Percentiles rank a stretch among this genome's conserved stretches.
Evolutionary conservation across 2,329 filamentous ascomycete genomes (phyloP).

Genomic region (Paramyrothecium roridum): DNA sequence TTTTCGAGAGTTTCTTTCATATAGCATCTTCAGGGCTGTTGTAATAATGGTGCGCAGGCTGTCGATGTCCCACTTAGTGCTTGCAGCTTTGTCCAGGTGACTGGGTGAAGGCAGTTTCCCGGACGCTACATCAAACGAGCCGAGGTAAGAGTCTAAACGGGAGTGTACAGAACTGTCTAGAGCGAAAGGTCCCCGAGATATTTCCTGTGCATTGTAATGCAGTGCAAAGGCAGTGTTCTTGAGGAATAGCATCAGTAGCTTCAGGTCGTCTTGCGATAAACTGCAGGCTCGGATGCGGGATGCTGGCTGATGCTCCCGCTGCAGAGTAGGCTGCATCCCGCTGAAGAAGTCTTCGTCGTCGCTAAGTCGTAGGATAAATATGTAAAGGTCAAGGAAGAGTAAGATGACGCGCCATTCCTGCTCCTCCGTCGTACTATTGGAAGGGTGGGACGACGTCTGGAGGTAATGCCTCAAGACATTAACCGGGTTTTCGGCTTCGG

Average conservation of each 20-base stretch:
- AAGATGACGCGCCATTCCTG: conserved; percentile 84
- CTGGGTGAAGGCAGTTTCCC: neutral
- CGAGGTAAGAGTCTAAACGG: conserved; percentile 26
- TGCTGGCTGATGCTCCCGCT: conserved; percentile 34
- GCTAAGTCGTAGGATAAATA: conserved; percentile 86
- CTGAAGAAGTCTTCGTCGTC: conserved; percentile 95
- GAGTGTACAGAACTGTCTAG: conserved; percentile 15
- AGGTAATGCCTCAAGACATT: conserved; percentile 27
- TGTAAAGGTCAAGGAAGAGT: conserved; percentile 91
- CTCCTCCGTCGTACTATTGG: conserved; percentile 21
- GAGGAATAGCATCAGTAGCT: conserved; percentile 73
- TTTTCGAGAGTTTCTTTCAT: conserved; percentile 87
- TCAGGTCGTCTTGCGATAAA: conserved; percentile 68
- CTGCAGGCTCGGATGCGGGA: conserved; percentile 60
- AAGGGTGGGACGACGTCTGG: conserved; percentile 18
- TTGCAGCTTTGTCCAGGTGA: conserved; percentile 1
- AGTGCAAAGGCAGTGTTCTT: conserved; percentile 89
- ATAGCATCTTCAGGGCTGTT: conserved; percentile 78
- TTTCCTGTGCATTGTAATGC: conserved; percentile 76
- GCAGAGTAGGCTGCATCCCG: conserved; percentile 39
- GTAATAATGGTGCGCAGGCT: conserved; percentile 80
- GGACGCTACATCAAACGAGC: neutral
- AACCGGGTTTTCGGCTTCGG: conserved; percentile 24
- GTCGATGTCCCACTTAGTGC: conserved; percentile 58
- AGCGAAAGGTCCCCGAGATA: conserved; percentile 28